phyloP scores from a whole-genome alignment of 768 basidiomycete genomes.

The Psilocybe cyanescens region DNA sequence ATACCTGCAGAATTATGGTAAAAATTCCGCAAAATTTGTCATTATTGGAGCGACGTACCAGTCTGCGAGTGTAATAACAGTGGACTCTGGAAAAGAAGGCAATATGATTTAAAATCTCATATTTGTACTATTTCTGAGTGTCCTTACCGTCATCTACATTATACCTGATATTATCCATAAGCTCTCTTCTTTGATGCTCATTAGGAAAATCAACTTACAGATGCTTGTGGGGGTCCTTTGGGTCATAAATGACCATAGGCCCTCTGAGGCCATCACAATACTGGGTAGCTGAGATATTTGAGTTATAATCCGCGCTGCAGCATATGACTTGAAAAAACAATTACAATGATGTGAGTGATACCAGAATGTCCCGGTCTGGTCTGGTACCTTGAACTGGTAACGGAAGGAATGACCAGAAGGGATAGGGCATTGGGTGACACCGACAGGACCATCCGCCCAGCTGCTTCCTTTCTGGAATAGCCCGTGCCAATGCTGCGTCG shows the following conservation, averaged over 20 bases:
- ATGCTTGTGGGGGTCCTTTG: conserved; percentile 37
- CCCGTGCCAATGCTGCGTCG: conserved; percentile 53
- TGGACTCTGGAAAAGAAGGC: conserved; percentile 32
- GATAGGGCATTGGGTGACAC: conserved; percentile 48
- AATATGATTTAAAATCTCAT: not conserved
- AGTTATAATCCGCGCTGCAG: too few relatives aligned
- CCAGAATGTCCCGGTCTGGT: conserved; percentile 52
- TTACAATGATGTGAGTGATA: conserved; percentile 42
- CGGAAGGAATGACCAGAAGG: conserved; percentile 38
- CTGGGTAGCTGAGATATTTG: conserved; percentile 38
- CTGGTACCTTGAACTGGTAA: conserved; percentile 22
- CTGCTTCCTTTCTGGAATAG: conserved; percentile 37
- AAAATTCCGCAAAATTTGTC: not conserved
- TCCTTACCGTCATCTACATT: conserved; percentile 22
- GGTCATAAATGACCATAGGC: conserved; percentile 49
- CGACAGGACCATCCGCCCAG: conserved; percentile 43
- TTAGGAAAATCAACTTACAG: conserved; percentile 8
- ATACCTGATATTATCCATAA: not conserved
- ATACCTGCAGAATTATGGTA: conserved; percentile 25
- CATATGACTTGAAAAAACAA: not conserved
- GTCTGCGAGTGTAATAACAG: conserved; percentile 46
- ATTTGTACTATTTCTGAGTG: too few relatives aligned
- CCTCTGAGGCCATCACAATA: conserved; percentile 63
- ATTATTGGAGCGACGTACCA: conserved; percentile 29
- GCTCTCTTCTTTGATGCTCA: not conserved